Evolutionary conservation across 78 protist species (phyloP), one percentile per base, ranked within the genome.

Genomic region (Mantamonas sphyraenae): DNA sequence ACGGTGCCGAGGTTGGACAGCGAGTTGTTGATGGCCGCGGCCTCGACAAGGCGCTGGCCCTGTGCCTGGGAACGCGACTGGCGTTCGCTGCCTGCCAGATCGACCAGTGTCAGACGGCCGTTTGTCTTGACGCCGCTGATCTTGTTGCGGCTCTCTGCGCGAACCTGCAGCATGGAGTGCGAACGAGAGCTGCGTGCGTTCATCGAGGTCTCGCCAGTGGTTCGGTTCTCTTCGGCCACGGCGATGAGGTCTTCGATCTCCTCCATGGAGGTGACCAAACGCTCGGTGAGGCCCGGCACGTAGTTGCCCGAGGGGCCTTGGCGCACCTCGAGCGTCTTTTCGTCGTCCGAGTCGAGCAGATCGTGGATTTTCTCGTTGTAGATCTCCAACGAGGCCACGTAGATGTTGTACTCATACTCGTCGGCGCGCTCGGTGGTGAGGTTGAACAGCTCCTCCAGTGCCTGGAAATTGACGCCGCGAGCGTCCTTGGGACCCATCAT

Each of bases 1-100:
- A 82, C 87, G 66, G 67, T 56, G 10, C 87, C 77, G 31, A 79
- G 57, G 2, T 70, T 76, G 9, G 73, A 26, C 26, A 82, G 68
- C 26, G 67, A 45, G 53, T 53, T 62, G 75, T 82, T 82, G 73
- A 82, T 82, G 64, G 64, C n/a, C 68, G 43, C 43, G 45, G 88
- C 88, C 71, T 83, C 88, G 8, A 2, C 4, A 3, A 37, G 5
- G 3, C 73, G 28, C 20, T 50, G 26, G 53, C 58, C 73, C 19
- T 17, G n/a, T 26, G 28, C 73, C 4, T 53, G 37, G 17, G 63
- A 51, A 2, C 43, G 40, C 22, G 45, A 53, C 31, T 47, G 39
- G 3, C 87, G 37, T 60, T 86, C 91, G 16, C 75, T 60, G 26
- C 91, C 91, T 0, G 91, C 92, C 31, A 87, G 71, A 47, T 87